Conservation (phyloP, 2,329 filamentous ascomycete species). For the Helicocarpus griseus region DNA sequence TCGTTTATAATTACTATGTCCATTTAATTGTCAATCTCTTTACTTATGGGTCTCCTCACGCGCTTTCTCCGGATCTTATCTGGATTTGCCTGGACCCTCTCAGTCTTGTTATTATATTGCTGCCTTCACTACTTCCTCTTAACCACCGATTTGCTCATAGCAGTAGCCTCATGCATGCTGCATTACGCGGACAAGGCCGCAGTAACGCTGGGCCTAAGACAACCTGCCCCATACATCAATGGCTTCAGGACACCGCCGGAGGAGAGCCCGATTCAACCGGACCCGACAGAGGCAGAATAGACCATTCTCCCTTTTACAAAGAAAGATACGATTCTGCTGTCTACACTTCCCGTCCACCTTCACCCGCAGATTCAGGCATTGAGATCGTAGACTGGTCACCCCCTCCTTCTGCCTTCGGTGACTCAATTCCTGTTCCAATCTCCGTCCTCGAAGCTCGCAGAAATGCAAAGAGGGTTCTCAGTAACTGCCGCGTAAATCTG, state of each 20-base stretch:
- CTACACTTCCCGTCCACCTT: neutral
- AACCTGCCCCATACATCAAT: neutral
- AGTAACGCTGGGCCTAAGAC: neutral
- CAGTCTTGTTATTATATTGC: neutral
- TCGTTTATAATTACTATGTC: neutral
- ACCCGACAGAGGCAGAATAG: neutral
- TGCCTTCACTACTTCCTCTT: neutral
- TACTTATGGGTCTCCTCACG: neutral
- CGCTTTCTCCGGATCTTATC: neutral
- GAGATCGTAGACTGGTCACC: conserved; percentile 1
- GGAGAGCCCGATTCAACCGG: neutral
- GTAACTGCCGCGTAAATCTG: conserved; percentile 20
- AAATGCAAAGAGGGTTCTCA: conserved; percentile 17
- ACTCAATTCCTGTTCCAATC: neutral
- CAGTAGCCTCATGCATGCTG: neutral
- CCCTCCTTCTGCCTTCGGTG: neutral
- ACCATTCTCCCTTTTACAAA: neutral
- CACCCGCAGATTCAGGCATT: conserved; percentile 1
- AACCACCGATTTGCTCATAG: neutral
- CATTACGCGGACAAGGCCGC: neutral
- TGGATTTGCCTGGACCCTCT: neutral
- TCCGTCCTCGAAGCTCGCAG: conserved; percentile 14
- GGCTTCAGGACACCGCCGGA: neutral
- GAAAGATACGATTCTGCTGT: neutral
- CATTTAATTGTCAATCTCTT: neutral